A percentile compares a stretch with the other conserved stretches of the same genome.
These are phyloP conservation scores for Yamadazyma scolyti DNA, from an alignment of 805 yeast species.

Conservation along the genomic window DNA sequence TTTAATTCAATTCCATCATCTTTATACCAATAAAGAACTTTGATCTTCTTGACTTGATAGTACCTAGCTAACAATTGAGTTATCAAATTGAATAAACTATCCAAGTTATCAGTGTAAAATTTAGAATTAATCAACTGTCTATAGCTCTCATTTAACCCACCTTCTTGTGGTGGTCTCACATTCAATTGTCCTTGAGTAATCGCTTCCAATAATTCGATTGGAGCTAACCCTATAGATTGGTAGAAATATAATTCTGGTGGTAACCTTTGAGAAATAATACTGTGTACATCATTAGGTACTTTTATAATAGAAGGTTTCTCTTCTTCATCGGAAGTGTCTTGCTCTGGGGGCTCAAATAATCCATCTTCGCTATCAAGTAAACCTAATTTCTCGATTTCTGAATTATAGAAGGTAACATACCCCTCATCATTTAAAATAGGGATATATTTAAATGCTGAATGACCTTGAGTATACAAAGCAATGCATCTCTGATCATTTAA, in stretches of 20 bases:
- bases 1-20: constrained; percentile 42
- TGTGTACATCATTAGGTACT: constrained; percentile 78
- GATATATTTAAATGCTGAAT: constrained; percentile 62
- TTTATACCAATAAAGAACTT: constrained; percentile 52
- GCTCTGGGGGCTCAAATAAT: constrained; percentile 1
- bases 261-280: constrained; percentile 74
- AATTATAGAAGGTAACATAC: constrained; percentile 53
- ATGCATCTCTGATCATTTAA: constrained; percentile 44
- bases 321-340: neutral
- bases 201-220: constrained; percentile 61
- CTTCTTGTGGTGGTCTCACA: constrained; percentile 66
- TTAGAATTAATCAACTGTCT: constrained; percentile 47
- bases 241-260: constrained; percentile 86
- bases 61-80: constrained; percentile 77
- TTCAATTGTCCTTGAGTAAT: constrained; percentile 60
- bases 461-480: constrained; percentile 61
- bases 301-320: constrained; percentile 20
- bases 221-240: constrained; percentile 70
- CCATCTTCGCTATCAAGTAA: constrained; percentile 16
- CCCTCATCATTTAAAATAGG: constrained; percentile 75
- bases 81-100: constrained; percentile 61
- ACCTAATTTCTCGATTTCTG: constrained; percentile 38
- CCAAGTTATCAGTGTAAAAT: constrained; percentile 48
- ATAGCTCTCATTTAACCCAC: constrained; percentile 56
- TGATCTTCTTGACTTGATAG: constrained; percentile 70